Percentiles rank a stretch among this genome's conserved stretches.
Conservation (phyloP, 805 yeast species). For the Metahyphopichia silvanorum region DNA sequence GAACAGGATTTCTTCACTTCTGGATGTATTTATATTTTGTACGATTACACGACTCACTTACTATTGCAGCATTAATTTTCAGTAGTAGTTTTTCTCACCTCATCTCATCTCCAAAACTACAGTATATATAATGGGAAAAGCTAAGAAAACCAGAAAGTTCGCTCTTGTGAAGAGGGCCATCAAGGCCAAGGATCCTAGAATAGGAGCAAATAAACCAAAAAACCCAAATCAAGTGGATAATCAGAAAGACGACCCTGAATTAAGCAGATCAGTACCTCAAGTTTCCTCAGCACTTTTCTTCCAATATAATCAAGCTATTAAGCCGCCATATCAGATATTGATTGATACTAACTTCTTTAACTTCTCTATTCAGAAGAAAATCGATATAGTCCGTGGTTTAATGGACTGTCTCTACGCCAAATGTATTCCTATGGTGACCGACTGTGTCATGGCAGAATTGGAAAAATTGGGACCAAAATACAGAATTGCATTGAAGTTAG, state of each 20-base stretch:
- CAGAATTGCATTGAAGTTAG: constrained; percentile 87
- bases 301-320: constrained; percentile 89
- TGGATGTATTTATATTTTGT: no score
- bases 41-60: no score
- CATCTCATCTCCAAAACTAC: no score
- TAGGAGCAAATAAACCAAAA: constrained; percentile 39
- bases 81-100: no score
- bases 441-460: constrained; percentile 96
- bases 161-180: constrained; percentile 87
- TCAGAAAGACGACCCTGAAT: constrained; percentile 60
- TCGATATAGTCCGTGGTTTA: constrained; percentile 93
- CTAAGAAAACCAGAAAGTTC: constrained; percentile 94
- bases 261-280: constrained; percentile 62
- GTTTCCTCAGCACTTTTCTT: constrained; percentile 94
- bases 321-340: constrained; percentile 96
- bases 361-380: constrained; percentile 92
- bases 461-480: constrained; percentile 94
- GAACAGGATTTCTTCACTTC: no score
- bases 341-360: constrained; percentile 97
- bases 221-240: constrained; percentile 29
- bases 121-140: constrained; percentile 76
- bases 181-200: constrained; percentile 66
- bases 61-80: no score
- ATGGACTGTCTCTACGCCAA: constrained; percentile 95
- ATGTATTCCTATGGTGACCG: constrained; percentile 93